These are phyloP conservation scores for Coniochaeta hoffmannii DNA, from an alignment of 2,329 filamentous ascomycete species.

Conservation along the genomic window DNA sequence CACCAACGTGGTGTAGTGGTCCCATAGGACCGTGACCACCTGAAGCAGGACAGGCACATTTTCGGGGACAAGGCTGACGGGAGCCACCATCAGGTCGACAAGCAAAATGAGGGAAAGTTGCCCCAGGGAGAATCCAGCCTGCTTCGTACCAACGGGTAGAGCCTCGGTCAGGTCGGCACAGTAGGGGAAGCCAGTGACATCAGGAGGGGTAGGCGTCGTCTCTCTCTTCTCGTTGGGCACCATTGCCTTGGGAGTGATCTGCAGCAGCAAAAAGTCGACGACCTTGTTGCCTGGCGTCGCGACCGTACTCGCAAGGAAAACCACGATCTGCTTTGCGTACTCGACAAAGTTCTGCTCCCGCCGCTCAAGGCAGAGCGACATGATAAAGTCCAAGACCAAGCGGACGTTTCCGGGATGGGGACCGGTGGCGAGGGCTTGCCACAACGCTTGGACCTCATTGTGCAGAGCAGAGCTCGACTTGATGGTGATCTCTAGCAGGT, in stretches of 20 bases:
- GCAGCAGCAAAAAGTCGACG: slow-evolving; percentile 84
- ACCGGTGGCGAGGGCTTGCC: slow-evolving; percentile 91
- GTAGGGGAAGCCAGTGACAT: slow-evolving; percentile 73
- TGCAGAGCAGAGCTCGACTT: slow-evolving; percentile 81
- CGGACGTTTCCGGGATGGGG: slow-evolving; percentile 92
- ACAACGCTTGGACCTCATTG: slow-evolving; percentile 94
- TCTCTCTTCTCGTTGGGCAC: slow-evolving; percentile 79
- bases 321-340: slow-evolving; percentile 95
- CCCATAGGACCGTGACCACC: slow-evolving; percentile 90
- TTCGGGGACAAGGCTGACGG: slow-evolving; percentile 70
- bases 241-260: slow-evolving; percentile 95
- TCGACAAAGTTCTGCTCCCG: slow-evolving; percentile 98
- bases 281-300: slow-evolving; percentile 76
- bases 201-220: slow-evolving; percentile 60
- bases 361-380: slow-evolving; percentile 83
- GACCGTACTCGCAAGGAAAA: slow-evolving; percentile 79
- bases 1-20: slow-evolving; percentile 90
- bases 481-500: slow-evolving; percentile 93
- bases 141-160: slow-evolving; percentile 82
- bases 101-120: slow-evolving; percentile 89
- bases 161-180: slow-evolving; percentile 76
- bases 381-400: slow-evolving; percentile 92
- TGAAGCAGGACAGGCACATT: slow-evolving; percentile 82
- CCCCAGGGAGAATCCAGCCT: slow-evolving; percentile 83
- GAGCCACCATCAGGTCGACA: slow-evolving; percentile 93